Evolutionary conservation across 768 basidiomycete genomes (phyloP), one percentile per base, ranked within the genome.

Genomic region (Boletus pseudopeckii): DNA sequence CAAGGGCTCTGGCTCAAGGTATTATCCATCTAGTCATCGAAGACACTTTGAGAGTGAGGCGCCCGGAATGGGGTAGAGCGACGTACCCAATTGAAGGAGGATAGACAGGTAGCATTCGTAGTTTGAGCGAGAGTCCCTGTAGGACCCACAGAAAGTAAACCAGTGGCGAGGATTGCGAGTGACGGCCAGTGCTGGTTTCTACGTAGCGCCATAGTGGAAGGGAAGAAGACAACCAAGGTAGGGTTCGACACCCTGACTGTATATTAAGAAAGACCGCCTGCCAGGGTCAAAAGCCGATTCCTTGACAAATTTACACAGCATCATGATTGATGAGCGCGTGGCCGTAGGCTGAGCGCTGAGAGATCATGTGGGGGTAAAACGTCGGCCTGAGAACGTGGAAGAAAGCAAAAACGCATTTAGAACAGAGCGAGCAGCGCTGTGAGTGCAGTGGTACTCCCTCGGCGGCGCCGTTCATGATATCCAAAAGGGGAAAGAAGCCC

Each of bases 1-100:
- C 80, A 82, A 20, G 80, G 78, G n/a, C 66, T 77, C 54, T 81
- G 74, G 41, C 65, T 64, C 46, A 72, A 71, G 22, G 77, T 78
- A 52, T 83, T 83, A 45, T 45, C 13, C 69, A 72, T 68, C 68
- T 70, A 22, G 14, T 30, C 48, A 36, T 33, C 7, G 26, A 43
- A 52, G 20, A 40, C 17, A 39, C 13, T 14, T 57, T 38, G 13
- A 52, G 22, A 24, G 37, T 10, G 38, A 45, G n/a, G 34, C n/a
- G 17, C 3, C 20, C 5, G 5, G 24, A 4, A 11, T 15, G 13
- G 30, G 22, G 33, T 10, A 18, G 32, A 22, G 20, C 15, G 11
- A 51, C 69, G 10, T 47, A 70, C 71, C 72, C 71, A 72, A 48
- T 34, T 22, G 36, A 57, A 71, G 22, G 49, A 32, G 37, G 56